Evolutionary conservation across 805 yeast genomes (phyloP), one percentile per base, ranked within the genome.

Genomic region (Debaryomyces prosopidis): DNA sequence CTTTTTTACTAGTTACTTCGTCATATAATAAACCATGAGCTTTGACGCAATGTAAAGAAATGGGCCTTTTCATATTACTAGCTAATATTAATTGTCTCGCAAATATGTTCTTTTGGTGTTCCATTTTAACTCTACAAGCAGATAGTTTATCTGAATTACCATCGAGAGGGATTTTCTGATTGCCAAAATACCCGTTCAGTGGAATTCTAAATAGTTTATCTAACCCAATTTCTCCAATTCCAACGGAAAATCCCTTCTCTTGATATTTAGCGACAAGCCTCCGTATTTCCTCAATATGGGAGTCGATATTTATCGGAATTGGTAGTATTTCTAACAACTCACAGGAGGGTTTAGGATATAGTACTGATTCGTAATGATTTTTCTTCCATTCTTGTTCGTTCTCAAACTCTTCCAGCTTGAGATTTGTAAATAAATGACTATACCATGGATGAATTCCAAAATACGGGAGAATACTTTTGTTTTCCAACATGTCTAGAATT

Each of bases 371-470:
- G 56, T 91, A 91, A 61, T 91, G 97, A 2, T 49, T 57, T 14
- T 34, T 15, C 52, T 83, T 84, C 28, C 56, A 51, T 1, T 54
- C 56, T 1, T 42, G 35, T 1, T 46, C 53, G 2, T 49, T 42
- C 5, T 35, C 48, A 14, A 19, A 47, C 15, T 6, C 44, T n/a
- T 10, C 49, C 2, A 14, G 14, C 0, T 53, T 47, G 1, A 54
- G 60, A n/a, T 64, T 54, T 2, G 77, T 67, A 50, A 81, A 85
- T 15, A 84, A 51, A 60, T 91, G 96, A 2, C 82, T 66, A 57
- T 80, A 91, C 98, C 98, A 92, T 0, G 99, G 99, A 63, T 92
- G 99, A 1, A 89, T 69, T 0, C 98, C 96, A 57, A 80, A 78
- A 33, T 79, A 77, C 0, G 85, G 79, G 7, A 68, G 59, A 1